Conservation (phyloP, 2,329 filamentous ascomycete genomes). For the Neofusicoccum ribis region DNA sequence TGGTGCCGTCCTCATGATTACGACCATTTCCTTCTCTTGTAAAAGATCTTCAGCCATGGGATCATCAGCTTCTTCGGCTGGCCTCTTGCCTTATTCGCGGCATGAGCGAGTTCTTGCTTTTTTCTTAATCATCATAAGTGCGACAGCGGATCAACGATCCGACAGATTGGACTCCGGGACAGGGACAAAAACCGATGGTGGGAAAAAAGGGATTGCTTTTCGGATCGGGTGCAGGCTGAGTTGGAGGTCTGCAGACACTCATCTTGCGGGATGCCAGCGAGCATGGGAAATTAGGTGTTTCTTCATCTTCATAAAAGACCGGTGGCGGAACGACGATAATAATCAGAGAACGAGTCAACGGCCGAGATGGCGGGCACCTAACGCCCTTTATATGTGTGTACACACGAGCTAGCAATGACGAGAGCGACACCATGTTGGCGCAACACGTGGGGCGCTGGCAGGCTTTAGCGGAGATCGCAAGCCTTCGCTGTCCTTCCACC, state of each 20-base stretch:
- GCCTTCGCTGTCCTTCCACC: conserved; percentile 12
- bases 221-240: not conserved
- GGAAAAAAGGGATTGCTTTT: conserved; percentile 15
- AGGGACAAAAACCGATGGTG: conserved; percentile 15
- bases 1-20: conserved; percentile 16
- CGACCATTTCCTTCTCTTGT: conserved; percentile 20
- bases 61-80: conserved; percentile 17
- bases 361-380: not conserved
- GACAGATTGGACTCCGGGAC: conserved; percentile 13
- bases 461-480: conserved; percentile 14
- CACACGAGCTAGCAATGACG: conserved; percentile 2
- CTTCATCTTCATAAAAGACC: conserved; percentile 7
- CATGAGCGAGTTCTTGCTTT: conserved; percentile 19
- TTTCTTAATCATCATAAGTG: conserved; percentile 14
- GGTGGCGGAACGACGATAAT: not conserved
- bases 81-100: not conserved
- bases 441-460: conserved; percentile 5
- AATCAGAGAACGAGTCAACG: not conserved
- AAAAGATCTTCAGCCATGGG: conserved; percentile 5
- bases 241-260: conserved; percentile 11
- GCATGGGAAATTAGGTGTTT: conserved; percentile 2
- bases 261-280: conserved; percentile 2
- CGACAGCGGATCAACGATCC: conserved; percentile 1
- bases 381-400: not conserved
- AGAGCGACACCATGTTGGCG: conserved; percentile 7